phyloP scores from a whole-genome alignment of 441 rosid species.

The Macaranga tanarius region DNA sequence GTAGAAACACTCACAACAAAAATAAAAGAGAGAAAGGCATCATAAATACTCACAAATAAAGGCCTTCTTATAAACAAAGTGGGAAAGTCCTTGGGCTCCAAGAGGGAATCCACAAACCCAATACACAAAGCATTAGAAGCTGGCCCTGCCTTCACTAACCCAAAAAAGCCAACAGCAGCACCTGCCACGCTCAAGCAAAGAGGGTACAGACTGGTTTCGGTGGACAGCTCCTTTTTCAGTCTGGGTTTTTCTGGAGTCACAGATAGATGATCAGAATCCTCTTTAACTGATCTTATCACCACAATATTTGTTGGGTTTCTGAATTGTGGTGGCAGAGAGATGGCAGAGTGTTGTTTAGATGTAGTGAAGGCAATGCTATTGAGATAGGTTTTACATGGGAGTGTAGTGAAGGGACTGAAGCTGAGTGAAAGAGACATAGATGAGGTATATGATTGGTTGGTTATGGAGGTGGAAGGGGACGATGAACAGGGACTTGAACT shows the following conservation, averaged over 20 bases:
- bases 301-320: background rate
- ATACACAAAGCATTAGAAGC: background rate
- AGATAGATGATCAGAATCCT: background rate
- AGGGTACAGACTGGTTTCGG: background rate
- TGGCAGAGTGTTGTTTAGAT: background rate
- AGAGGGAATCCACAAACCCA: background rate
- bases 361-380: no score
- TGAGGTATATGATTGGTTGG: background rate
- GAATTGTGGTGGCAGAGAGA: background rate
- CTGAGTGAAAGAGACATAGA: background rate
- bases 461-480: no score
- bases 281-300: background rate
- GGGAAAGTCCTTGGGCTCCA: background rate
- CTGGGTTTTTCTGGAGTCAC: background rate
- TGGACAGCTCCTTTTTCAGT: background rate
- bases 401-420: background rate
- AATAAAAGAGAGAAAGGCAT: background rate
- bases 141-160: background rate
- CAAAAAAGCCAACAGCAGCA: background rate
- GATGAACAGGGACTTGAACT: no score
- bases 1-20: no score
- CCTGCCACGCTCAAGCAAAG: background rate
- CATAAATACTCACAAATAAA: background rate
- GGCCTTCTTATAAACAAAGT: background rate
- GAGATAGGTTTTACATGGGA: background rate